Base-by-base conservation (phyloP, 1,284 basidiomycete species). In the Neonothopanus nambi region DNA sequence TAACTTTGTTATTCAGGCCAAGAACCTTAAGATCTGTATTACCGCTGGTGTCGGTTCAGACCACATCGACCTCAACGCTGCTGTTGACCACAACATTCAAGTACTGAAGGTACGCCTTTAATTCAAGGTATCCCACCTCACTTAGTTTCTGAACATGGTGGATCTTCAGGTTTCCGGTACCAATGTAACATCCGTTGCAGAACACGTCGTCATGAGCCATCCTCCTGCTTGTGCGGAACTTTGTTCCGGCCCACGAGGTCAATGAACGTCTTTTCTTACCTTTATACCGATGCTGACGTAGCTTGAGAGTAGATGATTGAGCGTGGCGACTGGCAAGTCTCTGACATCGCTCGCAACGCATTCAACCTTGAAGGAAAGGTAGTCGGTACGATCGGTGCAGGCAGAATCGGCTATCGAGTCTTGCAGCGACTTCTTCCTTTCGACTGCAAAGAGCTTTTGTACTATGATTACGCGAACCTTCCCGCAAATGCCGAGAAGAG, bases 21-120 rank as follows among this genome's bases (percentile, higher is more conserved):
- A 88, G 73, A 95, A 96, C 65, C 83, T 98, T 64, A 96, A 94
- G 76, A 74, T 95, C 59, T 93, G 90, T 66, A 82, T 97, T 65
- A 98, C 94, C 11, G 94, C 95, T 47, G 95, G 95, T 72, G 94
- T 97, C 43, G 94, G 93, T 13, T 95, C 92, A 24, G 94, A 96
- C 75, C 91, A 93, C 73, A 85, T 96, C 64, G 93, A 97, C 69
- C 81, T 97, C 54, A 87, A 95, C 65, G 89, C 90, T 20, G 91
- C 92, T 48, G 93, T 93, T 66, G 82, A 92, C 68, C 78, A 81
- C 61, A 81, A 82, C 59, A 86, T 96, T 64, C 87, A 93, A 63
- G 94, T 94, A 37, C 76, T 89, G 57, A 89, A 92, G 67, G 82
- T 81, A 17, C n/a, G n/a, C n/a, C n/a, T n/a, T n/a, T n/a, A n/a